Evolutionary conservation across 257 asterid genomes (phyloP), one percentile per base, ranked within the genome.

Genomic region (Solanum raphanifolium): DNA sequence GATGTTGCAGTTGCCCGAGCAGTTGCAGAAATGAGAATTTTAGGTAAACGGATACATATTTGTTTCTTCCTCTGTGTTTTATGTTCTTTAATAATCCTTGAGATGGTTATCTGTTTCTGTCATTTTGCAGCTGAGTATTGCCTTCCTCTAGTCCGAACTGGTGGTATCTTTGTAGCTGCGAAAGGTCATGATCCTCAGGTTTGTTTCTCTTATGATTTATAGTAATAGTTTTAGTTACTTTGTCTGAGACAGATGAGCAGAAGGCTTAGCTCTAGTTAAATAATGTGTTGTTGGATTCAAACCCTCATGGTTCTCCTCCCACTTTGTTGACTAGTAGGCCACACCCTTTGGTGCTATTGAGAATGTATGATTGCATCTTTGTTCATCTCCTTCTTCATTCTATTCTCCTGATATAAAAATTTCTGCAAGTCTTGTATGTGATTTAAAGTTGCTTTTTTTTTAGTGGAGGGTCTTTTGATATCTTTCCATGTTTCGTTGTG

Each of bases 161-260:
- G 99, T 88, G 99, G 98, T 78, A 91, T 96, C 90, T 96, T 96
- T 92, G 94, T 95, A 15, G 98, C 98, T 18, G 98, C 98, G 72
- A 96, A 96, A 91, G 98, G 99, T 58, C 98, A 93, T 89, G 93
- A 93, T 93, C 98, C 99, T 82, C 95, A 94, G 95, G 98, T 95
- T 32, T 79, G 39, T 73, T 58, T 73, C 69, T 82, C 69, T 48
- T 82, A 48, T 29, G 69, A 48, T 48, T 20, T 15, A 29, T 79
- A 79, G 38, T 43, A 81, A 31, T 43, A 10, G 27, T 82, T 82
- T 41, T 43, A 82, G 86, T 31, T 48, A 82, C 69, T 82, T 48
- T 31, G 41, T 48, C 85, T 81, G 41, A 81, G 41, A 81, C 65
- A 81, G 41, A 29, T 81, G 68, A 81, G 27, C 20, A 81, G 39